phyloP scores from a whole-genome alignment of 2,329 filamentous ascomycete genomes.

The Ophiognomonia clavigignenti-juglandacearum region DNA sequence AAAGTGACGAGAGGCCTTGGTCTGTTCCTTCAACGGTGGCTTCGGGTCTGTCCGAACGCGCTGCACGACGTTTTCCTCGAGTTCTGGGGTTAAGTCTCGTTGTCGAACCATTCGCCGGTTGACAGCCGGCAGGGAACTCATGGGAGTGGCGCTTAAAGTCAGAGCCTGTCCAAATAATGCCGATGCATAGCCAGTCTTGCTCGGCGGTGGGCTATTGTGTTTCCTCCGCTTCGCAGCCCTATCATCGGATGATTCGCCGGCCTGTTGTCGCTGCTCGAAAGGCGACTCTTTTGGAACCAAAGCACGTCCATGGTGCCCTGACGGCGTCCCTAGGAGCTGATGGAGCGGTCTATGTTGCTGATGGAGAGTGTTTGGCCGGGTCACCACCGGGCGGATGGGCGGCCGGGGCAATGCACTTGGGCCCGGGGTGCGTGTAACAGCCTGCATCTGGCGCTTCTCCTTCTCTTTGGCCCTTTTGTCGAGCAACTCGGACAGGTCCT shows the following conservation, averaged over 20 bases:
- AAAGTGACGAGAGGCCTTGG: background rate
- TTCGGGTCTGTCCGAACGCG: background rate
- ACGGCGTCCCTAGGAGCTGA: constrained; percentile 60
- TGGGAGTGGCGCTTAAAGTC: constrained; percentile 34
- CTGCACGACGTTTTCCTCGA: background rate
- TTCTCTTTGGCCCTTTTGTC: constrained; percentile 62
- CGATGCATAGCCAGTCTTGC: constrained; percentile 45
- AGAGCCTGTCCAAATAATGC: constrained; percentile 45
- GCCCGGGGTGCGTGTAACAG: constrained; percentile 31
- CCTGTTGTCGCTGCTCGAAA: constrained; percentile 52
- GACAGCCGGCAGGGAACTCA: constrained; percentile 26
- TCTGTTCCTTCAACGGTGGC: background rate
- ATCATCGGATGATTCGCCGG: constrained; percentile 19
- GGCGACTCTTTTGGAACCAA: constrained; percentile 55
- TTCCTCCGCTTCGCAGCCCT: constrained; percentile 37
- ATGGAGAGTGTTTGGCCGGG: constrained; percentile 27
- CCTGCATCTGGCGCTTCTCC: constrained; percentile 41
- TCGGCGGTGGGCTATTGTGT: constrained; percentile 31
- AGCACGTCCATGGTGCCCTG: constrained; percentile 58
- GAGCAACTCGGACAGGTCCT: constrained; percentile 72
- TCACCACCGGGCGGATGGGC: constrained; percentile 19
- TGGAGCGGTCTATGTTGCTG: constrained; percentile 42
- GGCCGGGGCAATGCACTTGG: constrained; percentile 19
- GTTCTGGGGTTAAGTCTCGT: constrained; percentile 6
- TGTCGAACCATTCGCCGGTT: constrained; percentile 18